Evolutionary conservation across 2,329 filamentous ascomycete species (phyloP).

Genomic region (Pseudogymnoascus sp.): DNA sequence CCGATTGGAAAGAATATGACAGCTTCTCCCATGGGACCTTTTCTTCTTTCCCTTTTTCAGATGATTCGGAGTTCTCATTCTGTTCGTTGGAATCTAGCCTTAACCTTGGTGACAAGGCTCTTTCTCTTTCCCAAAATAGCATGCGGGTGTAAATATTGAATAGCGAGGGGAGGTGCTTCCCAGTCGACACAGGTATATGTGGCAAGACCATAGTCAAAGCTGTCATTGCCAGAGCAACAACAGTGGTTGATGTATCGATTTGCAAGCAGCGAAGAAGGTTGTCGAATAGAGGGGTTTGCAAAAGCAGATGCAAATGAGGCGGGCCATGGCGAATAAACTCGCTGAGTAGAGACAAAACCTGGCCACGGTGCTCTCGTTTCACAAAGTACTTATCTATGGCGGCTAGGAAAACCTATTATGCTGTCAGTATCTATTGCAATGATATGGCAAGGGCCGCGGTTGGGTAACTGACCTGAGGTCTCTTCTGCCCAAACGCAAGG

Average conservation of each 20-base stretch:
- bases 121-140: constrained; percentile 62
- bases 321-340: constrained; percentile 69
- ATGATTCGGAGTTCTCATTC: constrained; percentile 30
- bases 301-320: constrained; percentile 68
- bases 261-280: constrained; percentile 68
- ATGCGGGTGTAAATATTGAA: constrained; percentile 78
- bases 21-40: constrained; percentile 57
- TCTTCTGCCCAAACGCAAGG: constrained; percentile 51
- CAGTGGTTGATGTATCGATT: constrained; percentile 68
- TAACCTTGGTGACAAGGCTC: constrained; percentile 16
- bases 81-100: constrained; percentile 21
- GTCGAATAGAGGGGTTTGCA: constrained; percentile 65
- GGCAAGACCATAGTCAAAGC: constrained; percentile 75
- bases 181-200: constrained; percentile 67
- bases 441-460: constrained; percentile 8
- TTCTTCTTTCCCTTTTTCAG: constrained; percentile 27
- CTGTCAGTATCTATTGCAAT: constrained; percentile 21
- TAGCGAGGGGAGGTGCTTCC: constrained; percentile 60
- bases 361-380: constrained; percentile 55
- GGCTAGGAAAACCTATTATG: constrained; percentile 54
- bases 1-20: constrained; percentile 52
- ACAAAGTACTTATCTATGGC: constrained; percentile 60
- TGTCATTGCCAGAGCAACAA: constrained; percentile 68
- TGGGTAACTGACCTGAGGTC: constrained; percentile 46
- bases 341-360: constrained; percentile 59